Evolutionary conservation across 176 grass and related monocot genomes (phyloP), one percentile per base, ranked within the genome.

Genomic region (Raddia distichophylla): DNA sequence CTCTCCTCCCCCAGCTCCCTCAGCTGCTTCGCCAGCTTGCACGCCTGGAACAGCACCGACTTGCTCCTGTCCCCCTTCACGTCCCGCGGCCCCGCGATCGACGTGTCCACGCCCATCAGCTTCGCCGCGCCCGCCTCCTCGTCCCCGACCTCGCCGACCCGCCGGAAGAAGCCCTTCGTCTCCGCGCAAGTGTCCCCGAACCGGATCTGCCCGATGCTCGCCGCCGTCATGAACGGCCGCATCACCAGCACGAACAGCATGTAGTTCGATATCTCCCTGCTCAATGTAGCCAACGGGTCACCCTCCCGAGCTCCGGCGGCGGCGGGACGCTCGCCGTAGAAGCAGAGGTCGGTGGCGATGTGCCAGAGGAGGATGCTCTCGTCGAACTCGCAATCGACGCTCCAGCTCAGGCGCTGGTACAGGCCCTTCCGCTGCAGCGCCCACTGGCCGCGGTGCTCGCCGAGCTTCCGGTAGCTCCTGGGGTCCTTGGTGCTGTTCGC

Each of bases 31-130:
- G 82, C 87, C 2, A 89, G 53, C 49, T 48, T 14, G 52, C 87
- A 85, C 4, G 82, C 87, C 52, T 85, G 77, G 8, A 89, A 82
- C 16, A 82, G 10, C 58, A 85, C 87, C 17, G 82, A 89, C 52
- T 89, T 89, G 77, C 87, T 89, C 44, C 82, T 64, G 42, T 89
- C 87, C 50, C 76, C 87, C 62, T 90, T 86, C 53, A 90, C 83
- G 19, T 82, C 9, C 15, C 54, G 67, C 10, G 87, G 77, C 12
- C 52, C 51, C 12, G 51, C 51, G 5, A 82, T 49, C 40, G 77
- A 60, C 8, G 77, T 58, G 20, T 71, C 60, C 51, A 90, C 87
- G 46, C 43, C 46, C 7, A 22, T 33, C 15, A 57, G 71, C 34
- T 33, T 34, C 2, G 14, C 12, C 16, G 52, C 51, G 71, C 71